phyloP scores from a whole-genome alignment of 1,284 basidiomycete genomes.

The Leccinum olivaceoglutinosum region DNA sequence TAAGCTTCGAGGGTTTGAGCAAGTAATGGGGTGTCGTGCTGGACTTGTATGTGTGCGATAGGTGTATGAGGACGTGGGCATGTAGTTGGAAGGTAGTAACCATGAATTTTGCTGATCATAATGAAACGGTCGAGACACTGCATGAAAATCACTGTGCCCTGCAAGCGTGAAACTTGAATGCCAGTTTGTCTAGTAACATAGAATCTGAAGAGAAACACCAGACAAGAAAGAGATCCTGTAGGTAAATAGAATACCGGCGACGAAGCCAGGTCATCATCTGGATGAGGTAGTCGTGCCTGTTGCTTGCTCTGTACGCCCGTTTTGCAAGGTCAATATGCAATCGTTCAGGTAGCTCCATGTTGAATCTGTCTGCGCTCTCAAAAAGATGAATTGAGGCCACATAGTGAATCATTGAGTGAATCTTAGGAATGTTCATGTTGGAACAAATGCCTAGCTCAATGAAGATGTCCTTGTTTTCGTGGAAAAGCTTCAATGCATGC shows the following conservation, averaged over 20 bases:
- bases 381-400: neutral
- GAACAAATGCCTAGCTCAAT: neutral
- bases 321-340: neutral
- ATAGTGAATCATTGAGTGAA: neutral
- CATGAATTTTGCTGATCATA: neutral
- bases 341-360: neutral
- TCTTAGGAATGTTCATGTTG: neutral
- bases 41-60: neutral
- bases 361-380: neutral
- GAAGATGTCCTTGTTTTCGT: neutral
- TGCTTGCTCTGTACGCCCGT: neutral
- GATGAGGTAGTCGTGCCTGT: neutral
- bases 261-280: neutral
- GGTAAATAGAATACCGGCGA: neutral
- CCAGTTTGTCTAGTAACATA: neutral
- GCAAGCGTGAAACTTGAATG: neutral
- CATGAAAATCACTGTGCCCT: neutral
- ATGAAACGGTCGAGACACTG: neutral
- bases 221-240: too few relatives aligned
- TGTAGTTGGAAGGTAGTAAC: neutral
- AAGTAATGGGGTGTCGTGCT: neutral
- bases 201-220: too few relatives aligned
- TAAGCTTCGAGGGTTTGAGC: neutral
- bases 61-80: neutral
- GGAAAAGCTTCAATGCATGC: neutral